Base-by-base conservation (phyloP, 306 rosid genomes). In the Acmispon strigosus region DNA sequence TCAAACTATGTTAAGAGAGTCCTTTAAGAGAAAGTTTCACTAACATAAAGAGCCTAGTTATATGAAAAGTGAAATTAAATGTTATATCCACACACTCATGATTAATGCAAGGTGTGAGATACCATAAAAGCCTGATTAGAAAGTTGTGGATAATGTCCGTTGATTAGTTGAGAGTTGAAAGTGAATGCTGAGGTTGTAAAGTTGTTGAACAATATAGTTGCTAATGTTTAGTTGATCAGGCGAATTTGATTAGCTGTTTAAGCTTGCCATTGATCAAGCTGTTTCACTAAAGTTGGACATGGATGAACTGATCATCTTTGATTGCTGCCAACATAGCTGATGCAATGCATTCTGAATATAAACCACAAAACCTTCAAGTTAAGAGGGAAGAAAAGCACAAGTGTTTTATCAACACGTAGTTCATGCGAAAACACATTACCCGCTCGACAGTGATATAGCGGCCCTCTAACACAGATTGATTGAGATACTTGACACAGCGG, bases 261-360 rank as follows among this genome's bases (percentile, higher is more conserved):
- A 86, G 92, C 89, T 87, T 83, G 95, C 85, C 92, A 91, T 78
- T 91, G 96, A 94, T 88, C 92, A 94, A 85, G 92, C 84, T 83
- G 99, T 91, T 87, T 90, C 94, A 89, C 82, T 87, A 87, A 89
- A 90, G 97, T 89, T 89, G 95, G 95, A 89, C 72, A 91, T 84
- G 92, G 92, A 84, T 94, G 91, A 87, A 90, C 92, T 78, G 94
- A 78, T 88, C 98, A 87, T 91, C 97, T 89, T 88, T 86, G 99
- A 82, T 89, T 86, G 96, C 91, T 89, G 99, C 97, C 99, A 95
- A 89, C 84, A 84, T 78, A 87, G 92, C 92, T 87, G 96, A 91
- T 78, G 80, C 87, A 91, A 91, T 78, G 95, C 72, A 84, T 90
- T 95, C 96, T 91, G 97, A 94, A 87, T 87, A 87, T 83, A 86